Base-by-base conservation (phyloP, 2,329 filamentous ascomycete species). In the Cytospora piceicola region DNA sequence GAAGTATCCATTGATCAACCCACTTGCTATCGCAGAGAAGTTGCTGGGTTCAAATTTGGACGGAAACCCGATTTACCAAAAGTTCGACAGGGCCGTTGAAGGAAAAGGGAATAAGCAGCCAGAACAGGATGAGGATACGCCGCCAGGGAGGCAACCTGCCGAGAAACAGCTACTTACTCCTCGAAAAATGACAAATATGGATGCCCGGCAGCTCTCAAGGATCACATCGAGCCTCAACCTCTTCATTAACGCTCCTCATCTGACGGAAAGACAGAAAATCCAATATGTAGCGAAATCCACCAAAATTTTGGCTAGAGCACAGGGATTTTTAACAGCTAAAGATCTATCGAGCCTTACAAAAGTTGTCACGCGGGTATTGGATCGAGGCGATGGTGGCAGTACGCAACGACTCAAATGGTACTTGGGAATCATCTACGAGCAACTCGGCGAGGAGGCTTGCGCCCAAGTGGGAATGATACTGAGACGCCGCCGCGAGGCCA, bases 341-440 rank as follows among this genome's bases (percentile, higher is more conserved):
- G 66, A 68, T 59, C 32, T 68, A 34, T 52, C 66, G 46, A 63
- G 51, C 27, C 39, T 68, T 32, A 68, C 66, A 22, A 36, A 54
- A 9, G 70, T 76, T 24, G 69, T 78, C 22, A 78, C 78, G 8
- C 75, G 72, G 65, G 76, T 78, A 60, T 69, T 81, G 57, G 72
- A 65, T 27, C 66, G 72, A n/a, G 74, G 74, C 46, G 62, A 68
- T 32, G 73, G 72, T 24, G 79, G 79, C 4, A 74, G 75, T 46
- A 75, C 72, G 34, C 67, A 67, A 29, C 77, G 78, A 22, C 66
- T 81, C 52, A 69, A 69, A 54, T 80, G 77, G 77, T 73, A 76
- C 60, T 54, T 81, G 29, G 64, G 66, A 24, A 55, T 78, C 22
- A 64, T 81, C 17, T 52, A 72, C 54, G 68, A 68, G 22, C 69